Evolutionary conservation across 306 rosid species (phyloP), one percentile per base, ranked within the genome.

Genomic region (Prinsepia uniflora): DNA sequence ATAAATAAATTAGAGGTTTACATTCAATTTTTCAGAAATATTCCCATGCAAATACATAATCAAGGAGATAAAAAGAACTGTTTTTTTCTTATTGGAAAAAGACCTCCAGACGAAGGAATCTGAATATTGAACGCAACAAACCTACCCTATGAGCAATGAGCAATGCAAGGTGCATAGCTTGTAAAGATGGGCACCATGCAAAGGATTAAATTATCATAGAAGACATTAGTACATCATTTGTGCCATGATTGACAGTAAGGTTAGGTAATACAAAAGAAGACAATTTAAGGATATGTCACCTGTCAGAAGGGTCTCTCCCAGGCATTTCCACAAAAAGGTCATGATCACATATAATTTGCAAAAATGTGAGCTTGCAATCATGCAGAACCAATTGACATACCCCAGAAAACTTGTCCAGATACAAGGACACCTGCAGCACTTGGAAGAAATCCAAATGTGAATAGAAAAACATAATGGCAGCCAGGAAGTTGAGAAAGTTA

Each of bases 311-410:
- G 78, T 94, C 98, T 84, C 98, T 87, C 34, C 98, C 98, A 66
- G 98, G 98, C 98, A 94, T 94, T 89, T 94, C 98, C 71, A 94
- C 95, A 81, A 94, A 94, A 62, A 94, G 97, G 83, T 94, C 98
- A 18, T 94, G 98, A 78, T 94, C 98, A 62, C 97, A 94, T 75
- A 91, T 70, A 69, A 94, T 87, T 82, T 91, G 98, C 69, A 94
- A 80, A 83, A 89, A 91, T 67, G 97, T 83, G 73, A 94, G 98
- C 81, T 90, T 94, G 91, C 98, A 89, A 69, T 94, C 98, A 52
- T 94, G 98, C 80, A 94, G 94, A 74, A 91, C 91, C 2, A 89
- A 75, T 81, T 90, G 98, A 67, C 98, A 94, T 64, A 94, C 92
- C 54, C 98, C 98, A 58, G 98, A 90, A 79, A 94, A 94, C 80